Percentiles rank a stretch among this genome's conserved stretches.
phyloP scores from a whole-genome alignment of 2,329 filamentous ascomycete genomes.

The Alternaria gaisen region DNA sequence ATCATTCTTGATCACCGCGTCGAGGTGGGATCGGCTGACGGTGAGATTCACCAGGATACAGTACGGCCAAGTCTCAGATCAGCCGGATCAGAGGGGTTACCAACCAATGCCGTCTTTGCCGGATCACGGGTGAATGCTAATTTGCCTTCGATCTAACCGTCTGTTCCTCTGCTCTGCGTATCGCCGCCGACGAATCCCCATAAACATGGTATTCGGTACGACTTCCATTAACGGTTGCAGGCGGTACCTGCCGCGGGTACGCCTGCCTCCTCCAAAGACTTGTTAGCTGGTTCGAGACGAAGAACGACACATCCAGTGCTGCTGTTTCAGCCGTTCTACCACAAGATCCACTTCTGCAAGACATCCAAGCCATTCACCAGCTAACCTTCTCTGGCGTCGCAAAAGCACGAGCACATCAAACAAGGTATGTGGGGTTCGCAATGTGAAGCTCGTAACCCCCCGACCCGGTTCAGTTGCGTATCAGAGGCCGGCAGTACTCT shows the following conservation, averaged over 20 bases:
- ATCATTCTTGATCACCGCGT: conserved; percentile 44
- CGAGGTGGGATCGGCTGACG: conserved; percentile 39
- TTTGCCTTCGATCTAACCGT: conserved; percentile 15
- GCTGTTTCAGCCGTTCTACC: conserved; percentile 28
- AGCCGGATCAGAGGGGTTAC: conserved; percentile 36
- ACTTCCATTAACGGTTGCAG: conserved; percentile 19
- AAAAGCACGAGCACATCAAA: conserved; percentile 27
- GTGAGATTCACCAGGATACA: conserved; percentile 30
- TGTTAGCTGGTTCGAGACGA: conserved; percentile 9
- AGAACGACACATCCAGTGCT: conserved; percentile 18
- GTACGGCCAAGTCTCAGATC: conserved; percentile 47
- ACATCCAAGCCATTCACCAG: conserved; percentile 18
- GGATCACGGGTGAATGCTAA: conserved; percentile 21
- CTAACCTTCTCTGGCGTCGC: conserved; percentile 19
- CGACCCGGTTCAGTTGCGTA: conserved; percentile 22
- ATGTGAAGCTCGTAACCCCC: conserved; percentile 29
- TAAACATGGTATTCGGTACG: conserved; percentile 29
- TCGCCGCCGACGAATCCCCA: conserved; percentile 34
- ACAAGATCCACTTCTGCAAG: conserved; percentile 29
- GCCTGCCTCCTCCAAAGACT: not conserved
- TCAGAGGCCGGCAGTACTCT: conserved; percentile 17
- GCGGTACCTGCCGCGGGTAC: conserved; percentile 11
- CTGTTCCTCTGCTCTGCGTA: conserved; percentile 17
- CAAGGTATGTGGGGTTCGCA: conserved; percentile 30
- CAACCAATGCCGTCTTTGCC: conserved; percentile 23